These are phyloP conservation scores for Ophiosphaerella narmari DNA, from an alignment of 2,329 filamentous ascomycete species.

Conservation along the genomic window DNA sequence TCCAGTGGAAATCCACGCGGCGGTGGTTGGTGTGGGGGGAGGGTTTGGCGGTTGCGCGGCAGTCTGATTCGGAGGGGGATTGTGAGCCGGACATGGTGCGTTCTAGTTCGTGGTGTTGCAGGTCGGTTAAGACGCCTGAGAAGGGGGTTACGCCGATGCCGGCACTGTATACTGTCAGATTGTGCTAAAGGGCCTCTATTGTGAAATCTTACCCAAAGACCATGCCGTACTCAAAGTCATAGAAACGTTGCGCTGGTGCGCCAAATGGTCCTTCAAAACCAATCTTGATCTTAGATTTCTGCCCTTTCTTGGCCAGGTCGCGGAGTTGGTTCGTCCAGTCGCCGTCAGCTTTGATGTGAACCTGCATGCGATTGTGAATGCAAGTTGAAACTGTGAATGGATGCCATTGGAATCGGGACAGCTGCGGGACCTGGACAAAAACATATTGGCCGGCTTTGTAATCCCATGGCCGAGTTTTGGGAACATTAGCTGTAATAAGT, in stretches of 20 bases:
- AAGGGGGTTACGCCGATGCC: conserved; percentile 65
- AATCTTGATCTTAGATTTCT: conserved; percentile 51
- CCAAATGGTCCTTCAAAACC: conserved; percentile 64
- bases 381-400: conserved; percentile 64
- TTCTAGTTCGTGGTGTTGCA: conserved; percentile 54
- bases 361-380: conserved; percentile 56
- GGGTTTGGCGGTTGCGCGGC: conserved; percentile 5
- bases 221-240: conserved; percentile 61
- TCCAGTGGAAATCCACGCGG: conserved; percentile 65
- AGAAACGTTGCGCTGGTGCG: conserved; percentile 63
- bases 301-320: conserved; percentile 46
- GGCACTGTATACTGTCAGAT: conserved; percentile 39
- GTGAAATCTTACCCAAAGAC: conserved; percentile 51
- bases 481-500: conserved; percentile 55
- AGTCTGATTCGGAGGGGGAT: conserved; percentile 9
- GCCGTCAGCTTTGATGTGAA: conserved; percentile 64
- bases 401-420: conserved; percentile 64
- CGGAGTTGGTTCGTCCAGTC: conserved; percentile 59
- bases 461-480: conserved; percentile 55
- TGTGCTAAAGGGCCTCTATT: neutral
- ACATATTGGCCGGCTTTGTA: conserved; percentile 64
- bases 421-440: conserved; percentile 58
- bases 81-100: conserved; percentile 23
- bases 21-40: conserved; percentile 49
- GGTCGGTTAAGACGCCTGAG: conserved; percentile 60